Evolutionary conservation across 768 basidiomycete species (phyloP), one percentile per base, ranked within the genome.

Genomic region (Pulveroboletus sp.): DNA sequence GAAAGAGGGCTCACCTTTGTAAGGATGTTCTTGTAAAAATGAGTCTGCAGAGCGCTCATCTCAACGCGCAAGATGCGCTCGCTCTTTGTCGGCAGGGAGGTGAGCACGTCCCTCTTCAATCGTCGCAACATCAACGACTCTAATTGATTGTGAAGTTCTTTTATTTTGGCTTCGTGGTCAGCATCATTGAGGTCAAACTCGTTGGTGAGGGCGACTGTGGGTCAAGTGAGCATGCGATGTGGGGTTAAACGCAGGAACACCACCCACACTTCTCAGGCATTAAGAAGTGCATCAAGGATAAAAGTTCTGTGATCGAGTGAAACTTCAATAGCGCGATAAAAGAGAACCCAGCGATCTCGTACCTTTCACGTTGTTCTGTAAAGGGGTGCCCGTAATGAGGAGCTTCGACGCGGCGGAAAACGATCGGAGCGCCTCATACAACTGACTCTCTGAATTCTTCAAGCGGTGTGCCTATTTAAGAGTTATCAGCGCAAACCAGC

Each of bases 321-420:
- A 17, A 49, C 43, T 40, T 57, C 35, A 58, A 51, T 35, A 44
- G 57, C 22, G 23, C 29, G 35, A 30, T 20, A 17, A 23, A 52
- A 29, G 32, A n/a, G 19, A 40, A 43, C 23, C 35, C 17, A 36
- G 19, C 38, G 49, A 48, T 45, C 24, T 62, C 75, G 37, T 59
- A 93, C 94, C 94, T 76, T 93, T 97, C 60, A 99, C 95, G 64
- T 96, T 99, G 73, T 99, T 99, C 69, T 99, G 96, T 47, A 99
- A 74, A 22, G 96, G 96, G 2, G 96, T 99, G 14, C 96, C 96
- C 1, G 96, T 99, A 65, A 99, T 98, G 59, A 99, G 82, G 48
- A 99, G 78, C 71, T 95, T 93, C 31, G 89, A 93, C 5, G 88
- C 86, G 37, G 93, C 86, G 40, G 83, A 79, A 74, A 98, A 99